Evolutionary conservation across 2,329 filamentous ascomycete genomes (phyloP).

Genomic region (Plectosphaerella cucumerina): DNA sequence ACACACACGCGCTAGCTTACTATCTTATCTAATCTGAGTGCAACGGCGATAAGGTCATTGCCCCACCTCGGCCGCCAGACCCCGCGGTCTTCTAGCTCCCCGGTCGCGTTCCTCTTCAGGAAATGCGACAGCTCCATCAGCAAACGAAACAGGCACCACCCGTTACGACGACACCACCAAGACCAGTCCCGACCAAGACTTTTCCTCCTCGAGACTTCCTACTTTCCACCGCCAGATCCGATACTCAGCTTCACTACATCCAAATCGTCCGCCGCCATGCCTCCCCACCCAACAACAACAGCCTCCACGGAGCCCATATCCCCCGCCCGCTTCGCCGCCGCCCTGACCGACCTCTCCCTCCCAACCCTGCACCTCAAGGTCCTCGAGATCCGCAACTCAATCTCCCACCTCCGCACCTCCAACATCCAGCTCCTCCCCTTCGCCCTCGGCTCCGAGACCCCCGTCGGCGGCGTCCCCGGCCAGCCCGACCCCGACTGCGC

Average conservation of each 20-base stretch:
- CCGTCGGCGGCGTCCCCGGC: constrained; percentile 18
- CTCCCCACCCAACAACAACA: constrained; percentile 19
- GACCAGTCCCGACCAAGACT: no score
- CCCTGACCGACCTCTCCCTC: constrained; percentile 62
- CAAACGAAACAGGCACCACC: no score
- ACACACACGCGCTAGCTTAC: no score
- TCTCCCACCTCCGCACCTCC: constrained; percentile 68
- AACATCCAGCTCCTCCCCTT: constrained; percentile 70
- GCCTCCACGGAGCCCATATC: constrained; percentile 58
- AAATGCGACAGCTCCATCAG: no score
- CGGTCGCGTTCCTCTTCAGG: no score
- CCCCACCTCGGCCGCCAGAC: no score
- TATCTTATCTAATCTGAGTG: no score
- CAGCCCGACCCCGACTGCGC: constrained; percentile 63
- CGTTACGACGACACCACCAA: no score
- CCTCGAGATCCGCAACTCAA: constrained; percentile 70
- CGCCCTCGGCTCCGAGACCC: constrained; percentile 44
- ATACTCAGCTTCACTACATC: not conserved
- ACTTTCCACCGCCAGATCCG: not conserved
- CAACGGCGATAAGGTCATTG: no score
- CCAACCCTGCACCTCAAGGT: constrained; percentile 68
- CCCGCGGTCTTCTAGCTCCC: no score
- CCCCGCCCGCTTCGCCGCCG: constrained; percentile 59
- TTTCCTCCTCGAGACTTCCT: no score
- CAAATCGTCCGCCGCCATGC: not conserved